Conservation (phyloP, 2,329 filamentous ascomycete genomes). For the Claviceps humidiphila region DNA sequence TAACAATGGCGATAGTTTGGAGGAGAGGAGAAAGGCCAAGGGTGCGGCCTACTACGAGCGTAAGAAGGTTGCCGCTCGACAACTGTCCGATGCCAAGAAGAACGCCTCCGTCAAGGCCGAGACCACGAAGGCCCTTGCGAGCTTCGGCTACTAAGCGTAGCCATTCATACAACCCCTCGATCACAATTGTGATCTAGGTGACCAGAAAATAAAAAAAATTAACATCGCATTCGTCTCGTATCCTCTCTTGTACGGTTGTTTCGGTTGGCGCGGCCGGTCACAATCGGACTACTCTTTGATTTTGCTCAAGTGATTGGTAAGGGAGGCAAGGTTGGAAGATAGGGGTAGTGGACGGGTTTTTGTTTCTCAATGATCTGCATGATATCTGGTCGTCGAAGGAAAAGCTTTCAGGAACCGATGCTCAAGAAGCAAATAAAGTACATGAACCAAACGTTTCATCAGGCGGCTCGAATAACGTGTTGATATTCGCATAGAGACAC, state of each 20-base stretch:
- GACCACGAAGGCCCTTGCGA: slow-evolving; percentile 76
- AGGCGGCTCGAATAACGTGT: background rate
- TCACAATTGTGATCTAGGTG: slow-evolving; percentile 16
- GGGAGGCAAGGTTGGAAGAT: slow-evolving; percentile 18
- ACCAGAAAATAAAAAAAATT: slow-evolving; percentile 2
- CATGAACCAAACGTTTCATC: slow-evolving; percentile 9
- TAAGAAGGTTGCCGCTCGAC: slow-evolving; percentile 93
- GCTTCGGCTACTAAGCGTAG: slow-evolving; percentile 71
- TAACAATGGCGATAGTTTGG: slow-evolving; percentile 51
- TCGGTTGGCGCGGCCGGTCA: slow-evolving; percentile 42
- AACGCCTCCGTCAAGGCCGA: slow-evolving; percentile 75
- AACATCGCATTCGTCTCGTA: slow-evolving; percentile 25
- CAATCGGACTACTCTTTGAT: slow-evolving; percentile 35
- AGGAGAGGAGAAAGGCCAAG: slow-evolving; percentile 99
- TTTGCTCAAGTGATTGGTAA: slow-evolving; percentile 32
- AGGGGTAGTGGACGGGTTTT: slow-evolving; percentile 16
- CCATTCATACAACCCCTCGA: slow-evolving; percentile 15
- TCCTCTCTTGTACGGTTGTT: slow-evolving; percentile 37
- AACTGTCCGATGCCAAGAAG: slow-evolving; percentile 88
- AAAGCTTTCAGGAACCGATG: slow-evolving; percentile 8
- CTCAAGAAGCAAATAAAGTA: slow-evolving; percentile 22
- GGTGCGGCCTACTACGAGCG: slow-evolving; percentile 98
- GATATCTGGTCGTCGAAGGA: slow-evolving; percentile 18
- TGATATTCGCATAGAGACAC: background rate
- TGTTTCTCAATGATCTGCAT: slow-evolving; percentile 22